Base-by-base conservation (phyloP, 495 filamentous ascomycete genomes). In the Cercophora samala region DNA sequence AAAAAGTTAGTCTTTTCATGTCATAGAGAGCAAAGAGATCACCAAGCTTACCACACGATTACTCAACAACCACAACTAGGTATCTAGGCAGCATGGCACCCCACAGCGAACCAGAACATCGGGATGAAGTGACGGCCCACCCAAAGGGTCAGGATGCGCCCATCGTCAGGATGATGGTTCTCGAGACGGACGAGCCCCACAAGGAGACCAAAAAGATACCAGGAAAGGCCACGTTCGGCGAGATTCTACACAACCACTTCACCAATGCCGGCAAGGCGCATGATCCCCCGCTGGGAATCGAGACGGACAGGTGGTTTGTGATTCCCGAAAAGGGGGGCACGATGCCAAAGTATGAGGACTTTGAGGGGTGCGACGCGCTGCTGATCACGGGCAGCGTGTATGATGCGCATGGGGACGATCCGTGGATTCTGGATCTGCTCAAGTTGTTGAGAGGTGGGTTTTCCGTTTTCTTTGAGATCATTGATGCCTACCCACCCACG, bases 351-450 rank as follows among this genome's bases (percentile, higher is more conserved):
- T 42, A 60, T 21, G 58, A 59, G 3, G 71, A 75, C 19, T 69
- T 77, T 37, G 65, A 73, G 9, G 42, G 65, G 2, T 71, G 63
- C 54, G 37, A 97, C 77, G 93, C 87, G 8, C 77, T 97, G 19
- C 78, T 96, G 37, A 79, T 95, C 19, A 90, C 86, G 1, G 92
- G 93, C 23, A 92, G 90, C 70, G 79, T 76, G 66, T 71, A 73
- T 66, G 75, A 75, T 62, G 75, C 78, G 4, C 70, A 77, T 24
- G 90, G 91, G 54, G 78, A 88, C 66, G 77, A 83, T 32, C 86
- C 89, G 0, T 97, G 91, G 93, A 91, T 94, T 58, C 64, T 88
- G 19, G 64, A 72, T 24, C 65, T 78, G 61, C 26, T 75, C 0
- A 61, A 64, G 11, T 65, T 77, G 37, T 67, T 77, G 5, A 67